Base-by-base conservation (phyloP, 2,329 filamentous ascomycete species). In the Microdochium paspali region DNA sequence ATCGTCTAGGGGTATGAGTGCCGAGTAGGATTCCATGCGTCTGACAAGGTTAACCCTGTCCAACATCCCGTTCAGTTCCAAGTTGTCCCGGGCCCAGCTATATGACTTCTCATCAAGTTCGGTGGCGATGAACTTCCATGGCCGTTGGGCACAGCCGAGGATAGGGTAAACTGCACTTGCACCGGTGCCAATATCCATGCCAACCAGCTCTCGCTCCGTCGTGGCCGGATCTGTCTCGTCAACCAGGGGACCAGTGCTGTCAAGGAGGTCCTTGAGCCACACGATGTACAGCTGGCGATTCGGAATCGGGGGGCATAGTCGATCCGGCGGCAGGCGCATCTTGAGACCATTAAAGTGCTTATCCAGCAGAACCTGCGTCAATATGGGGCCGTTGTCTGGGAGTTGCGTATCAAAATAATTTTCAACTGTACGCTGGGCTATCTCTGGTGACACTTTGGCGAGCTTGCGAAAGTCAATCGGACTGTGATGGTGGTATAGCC, bases 161-260 rank as follows among this genome's bases (percentile, higher is more conserved):
- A 97, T 76, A 2, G 90, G 85, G 60, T 97, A 98, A 56, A 98
- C 95, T 56, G 85, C 85, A 55, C 88, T 94, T 15, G 91, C 87
- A 2, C 93, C 93, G 1, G 90, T 94, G 35, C 93, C 93, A 51
- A 96, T 84, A 55, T 95, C 90, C 2, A 95, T 67, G 0, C 91
- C 90, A 0, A 76, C 62, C 2, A 89, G 71, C 1, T 60, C 60
- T 2, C 62, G 59, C 2, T 62, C 58, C 2, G 74, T 66, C 6
- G 42, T 44, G n/a, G 21, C 23, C 24, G n/a, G 23, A 12, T 12
- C 24, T 0, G 68, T 62, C 47, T 80, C 70, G 2, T 35, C 18
- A 31, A 47, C 48, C 1, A 52, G 54, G 54, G 80, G 84, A 0
- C 69, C 70, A 0, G 83, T 85, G 1, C 80, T 83, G 58, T 95